Base-by-base conservation (phyloP, 23 red algal species). In the Agarophyton chilense region DNA sequence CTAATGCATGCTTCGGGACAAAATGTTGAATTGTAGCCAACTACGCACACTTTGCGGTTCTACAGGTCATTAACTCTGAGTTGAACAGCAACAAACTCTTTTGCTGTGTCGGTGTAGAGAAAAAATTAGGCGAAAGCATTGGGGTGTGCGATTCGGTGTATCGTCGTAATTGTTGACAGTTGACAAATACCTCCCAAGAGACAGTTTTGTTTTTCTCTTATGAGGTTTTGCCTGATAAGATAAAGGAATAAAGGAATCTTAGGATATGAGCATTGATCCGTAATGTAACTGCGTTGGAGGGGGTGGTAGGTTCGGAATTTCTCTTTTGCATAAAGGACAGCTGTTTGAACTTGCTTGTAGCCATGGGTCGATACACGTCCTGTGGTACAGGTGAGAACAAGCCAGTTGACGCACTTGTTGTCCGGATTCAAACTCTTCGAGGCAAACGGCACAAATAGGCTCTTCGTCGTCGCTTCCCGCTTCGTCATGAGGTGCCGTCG, bases 361-460 rank as follows among this genome's bases (percentile, higher is more conserved):
- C 97, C 97, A 99, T n/a, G 97, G 97, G 79, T 96, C 93, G 79
- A 99, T 99, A 79, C 97, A 99, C 9, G 47, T 75, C 40, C 62
- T 73, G 62, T 99, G 97, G 51, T 95, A 99, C 16, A 99, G 60
- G 67, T 99, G 97, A 0, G 65, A 71, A 64, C 97, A 99, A 18
- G 77, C 90, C 36, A 99, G 88, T 42, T 54, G 52, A 21, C 93
- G 94, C 33, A 96, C 97, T 70, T 77, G 85, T 71, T 96, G 84
- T 31, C 88, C 97, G 16, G 81, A 26, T 56, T 83, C 91, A 87
- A 99, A 99, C 25, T 89, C 85, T 29, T 95, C 92, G 40, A 95
- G 77, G 44, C 92, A 95, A 24, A 98, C 86, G 1, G 92, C 91
- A 57, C 91, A 94, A 34, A 94, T 55, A 17, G 76, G 62, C 28